Conservation (phyloP, 768 basidiomycete species). For the Termitomyces eurrhizus region DNA sequence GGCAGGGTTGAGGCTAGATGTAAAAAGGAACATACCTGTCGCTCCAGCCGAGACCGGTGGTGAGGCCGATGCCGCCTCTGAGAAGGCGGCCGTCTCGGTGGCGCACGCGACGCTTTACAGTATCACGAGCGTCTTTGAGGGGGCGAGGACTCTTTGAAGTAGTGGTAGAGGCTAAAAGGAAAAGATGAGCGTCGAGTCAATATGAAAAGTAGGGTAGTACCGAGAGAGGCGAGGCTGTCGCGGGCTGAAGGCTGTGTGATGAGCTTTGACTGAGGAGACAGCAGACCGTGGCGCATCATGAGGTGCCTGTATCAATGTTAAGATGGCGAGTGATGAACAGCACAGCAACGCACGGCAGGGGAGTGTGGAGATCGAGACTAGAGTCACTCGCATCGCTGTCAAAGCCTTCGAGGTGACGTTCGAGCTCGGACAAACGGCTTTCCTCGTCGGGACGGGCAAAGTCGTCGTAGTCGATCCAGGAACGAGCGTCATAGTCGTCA, state of each 20-base stretch:
- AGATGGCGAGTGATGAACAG: not conserved
- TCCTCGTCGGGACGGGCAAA: conserved; percentile 17
- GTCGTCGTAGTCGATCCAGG: conserved; percentile 22
- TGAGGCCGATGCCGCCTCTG: conserved; percentile 61
- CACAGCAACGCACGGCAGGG: conserved; percentile 52
- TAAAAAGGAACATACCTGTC: conserved; percentile 48
- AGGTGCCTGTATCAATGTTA: conserved; percentile 39
- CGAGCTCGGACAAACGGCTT: conserved; percentile 18
- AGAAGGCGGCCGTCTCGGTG: conserved; percentile 60
- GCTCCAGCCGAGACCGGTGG: conserved; percentile 73
- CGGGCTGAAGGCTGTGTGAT: conserved; percentile 20
- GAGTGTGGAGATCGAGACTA: conserved; percentile 65
- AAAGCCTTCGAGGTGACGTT: conserved; percentile 19
- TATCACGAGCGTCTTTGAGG: conserved; percentile 55
- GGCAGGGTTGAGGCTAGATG: not conserved
- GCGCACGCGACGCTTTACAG: conserved; percentile 47
- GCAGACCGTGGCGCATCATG: conserved; percentile 63
- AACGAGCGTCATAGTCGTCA: conserved; percentile 19
- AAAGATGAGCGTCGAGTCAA: not conserved
- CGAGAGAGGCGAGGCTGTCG: conserved; percentile 28
- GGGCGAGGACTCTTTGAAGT: conserved; percentile 16
- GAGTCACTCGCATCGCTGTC: conserved; percentile 44
- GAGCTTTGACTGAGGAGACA: conserved; percentile 64
- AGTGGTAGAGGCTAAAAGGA: conserved; percentile 7
- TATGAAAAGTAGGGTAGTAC: conserved; percentile 15